A percentile compares a stretch with the other conserved stretches of the same genome.
phyloP scores from a whole-genome alignment of 305 asterid genomes.

The Fraxinus xanthoxyloides region DNA sequence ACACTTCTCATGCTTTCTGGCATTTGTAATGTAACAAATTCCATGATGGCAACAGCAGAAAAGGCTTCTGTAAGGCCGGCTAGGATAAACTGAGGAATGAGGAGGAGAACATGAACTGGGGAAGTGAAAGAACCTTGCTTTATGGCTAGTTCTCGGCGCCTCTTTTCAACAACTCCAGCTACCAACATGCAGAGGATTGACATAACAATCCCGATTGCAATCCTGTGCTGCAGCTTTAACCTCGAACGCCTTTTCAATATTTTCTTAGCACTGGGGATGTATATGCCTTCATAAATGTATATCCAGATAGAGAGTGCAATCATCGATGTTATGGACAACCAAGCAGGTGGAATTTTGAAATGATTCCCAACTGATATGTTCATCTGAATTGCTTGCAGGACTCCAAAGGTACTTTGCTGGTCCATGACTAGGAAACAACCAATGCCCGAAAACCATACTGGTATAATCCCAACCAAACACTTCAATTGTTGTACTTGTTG shows the following conservation, averaged over 20 bases:
- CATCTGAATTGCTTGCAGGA: slow-evolving; percentile 69
- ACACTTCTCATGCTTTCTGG: slow-evolving; percentile 75
- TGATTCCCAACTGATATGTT: slow-evolving; percentile 35
- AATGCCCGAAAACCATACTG: slow-evolving; percentile 69
- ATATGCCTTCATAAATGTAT: slow-evolving; percentile 51
- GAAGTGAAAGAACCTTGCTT: slow-evolving; percentile 34
- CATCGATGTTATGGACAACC: slow-evolving; percentile 82
- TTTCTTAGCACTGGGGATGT: slow-evolving; percentile 38
- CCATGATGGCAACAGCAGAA: slow-evolving; percentile 71
- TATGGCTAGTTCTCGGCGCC: slow-evolving; percentile 43
- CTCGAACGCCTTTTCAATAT: slow-evolving; percentile 38
- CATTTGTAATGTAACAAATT: slow-evolving; percentile 55
- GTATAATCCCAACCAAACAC: slow-evolving; percentile 48
- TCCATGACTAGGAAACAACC: slow-evolving; percentile 63
- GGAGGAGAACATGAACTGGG: slow-evolving; percentile 43
- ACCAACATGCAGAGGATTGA: slow-evolving; percentile 61
- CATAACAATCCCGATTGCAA: slow-evolving; percentile 49
- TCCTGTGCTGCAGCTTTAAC: slow-evolving; percentile 38
- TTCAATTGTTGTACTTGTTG: slow-evolving; percentile 62
- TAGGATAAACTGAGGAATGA: slow-evolving; percentile 62
- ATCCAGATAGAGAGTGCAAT: slow-evolving; percentile 67
- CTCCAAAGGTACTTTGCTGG: slow-evolving; percentile 62
- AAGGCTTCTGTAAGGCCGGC: slow-evolving; percentile 77
- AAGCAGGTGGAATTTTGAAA: slow-evolving; percentile 67
- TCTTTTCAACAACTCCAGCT: slow-evolving; percentile 54